A percentile compares a stretch with the other conserved stretches of the same genome.
phyloP scores from a whole-genome alignment of 345 rosid species.

The Salix arbutifolia region DNA sequence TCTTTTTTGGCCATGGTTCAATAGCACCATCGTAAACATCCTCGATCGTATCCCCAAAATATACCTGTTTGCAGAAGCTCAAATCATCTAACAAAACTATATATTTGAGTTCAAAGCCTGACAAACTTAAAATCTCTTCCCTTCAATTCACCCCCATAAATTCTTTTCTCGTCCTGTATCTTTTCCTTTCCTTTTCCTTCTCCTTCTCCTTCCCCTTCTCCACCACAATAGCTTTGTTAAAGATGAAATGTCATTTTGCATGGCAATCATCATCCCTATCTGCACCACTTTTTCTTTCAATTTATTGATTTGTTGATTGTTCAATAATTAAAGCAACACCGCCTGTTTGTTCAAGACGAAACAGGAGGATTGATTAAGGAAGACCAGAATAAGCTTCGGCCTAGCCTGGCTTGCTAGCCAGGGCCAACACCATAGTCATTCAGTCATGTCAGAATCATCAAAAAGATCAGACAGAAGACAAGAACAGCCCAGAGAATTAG shows the following conservation, averaged over 20 bases:
- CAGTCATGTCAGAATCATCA: not conserved
- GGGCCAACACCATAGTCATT: not conserved
- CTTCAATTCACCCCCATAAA: not conserved
- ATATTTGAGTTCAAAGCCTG: constrained; percentile 10
- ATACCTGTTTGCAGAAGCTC: constrained; percentile 43
- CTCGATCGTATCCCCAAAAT: constrained; percentile 3
- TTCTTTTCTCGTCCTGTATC: not conserved
- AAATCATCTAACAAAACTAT: constrained; percentile 14
- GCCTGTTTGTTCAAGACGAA: constrained; percentile 31
- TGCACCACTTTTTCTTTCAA: not conserved
- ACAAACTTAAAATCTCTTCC: constrained; percentile 11
- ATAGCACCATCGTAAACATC: constrained; percentile 4
- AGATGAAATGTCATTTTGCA: not conserved
- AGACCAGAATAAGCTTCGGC: constrained; percentile 26
- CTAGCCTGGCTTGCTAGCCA: not conserved
- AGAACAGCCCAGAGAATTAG: not conserved
- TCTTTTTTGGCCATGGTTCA: constrained; percentile 63
- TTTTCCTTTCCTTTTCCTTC: not conserved
- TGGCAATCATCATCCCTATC: not conserved
- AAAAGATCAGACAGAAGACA: not conserved
- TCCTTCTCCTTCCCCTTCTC: constrained; percentile 9
- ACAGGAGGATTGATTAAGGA: constrained; percentile 25
- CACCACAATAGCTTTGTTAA: not conserved
- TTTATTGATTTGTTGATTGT: constrained; percentile 49
- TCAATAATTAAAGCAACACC: constrained; percentile 23